A percentile compares a stretch with the other conserved stretches of the same genome.
Conservation (phyloP, 2,329 filamentous ascomycete genomes). For the Magnaporthiopsis rhizophila region DNA sequence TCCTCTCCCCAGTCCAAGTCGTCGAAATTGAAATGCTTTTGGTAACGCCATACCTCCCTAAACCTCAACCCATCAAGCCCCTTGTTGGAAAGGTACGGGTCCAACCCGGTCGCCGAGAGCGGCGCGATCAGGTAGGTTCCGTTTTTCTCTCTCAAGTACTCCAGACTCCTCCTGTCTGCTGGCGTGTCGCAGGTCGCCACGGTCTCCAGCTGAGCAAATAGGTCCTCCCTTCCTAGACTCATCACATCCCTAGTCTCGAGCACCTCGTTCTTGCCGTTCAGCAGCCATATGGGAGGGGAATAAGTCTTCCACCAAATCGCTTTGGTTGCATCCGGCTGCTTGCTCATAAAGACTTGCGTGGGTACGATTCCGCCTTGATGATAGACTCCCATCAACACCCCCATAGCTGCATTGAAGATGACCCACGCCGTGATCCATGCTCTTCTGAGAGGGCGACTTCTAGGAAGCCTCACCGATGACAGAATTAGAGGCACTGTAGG, state of each 20-base stretch:
- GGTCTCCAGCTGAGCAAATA: conserved; percentile 50
- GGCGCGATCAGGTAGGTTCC: conserved; percentile 68
- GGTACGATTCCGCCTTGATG: conserved; percentile 75
- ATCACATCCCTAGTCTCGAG: conserved; percentile 67
- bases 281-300: conserved; percentile 70
- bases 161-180: conserved; percentile 43
- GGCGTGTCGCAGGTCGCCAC: conserved; percentile 57
- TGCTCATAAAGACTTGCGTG: conserved; percentile 66
- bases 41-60: conserved; percentile 61
- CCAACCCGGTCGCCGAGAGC: conserved; percentile 61
- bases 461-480: conserved; percentile 62
- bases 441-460: conserved; percentile 37
- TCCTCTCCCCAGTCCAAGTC: conserved; percentile 74
- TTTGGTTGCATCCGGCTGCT: conserved; percentile 58
- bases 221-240: conserved; percentile 54
- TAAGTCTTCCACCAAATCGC: conserved; percentile 85
- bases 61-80: conserved; percentile 53
- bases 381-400: conserved; percentile 69
- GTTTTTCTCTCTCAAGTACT: conserved; percentile 52
- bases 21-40: conserved; percentile 65
- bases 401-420: conserved; percentile 59
- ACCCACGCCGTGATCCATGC: conserved; percentile 57
- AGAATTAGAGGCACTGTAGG: conserved; percentile 71
- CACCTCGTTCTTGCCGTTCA: conserved; percentile 67
- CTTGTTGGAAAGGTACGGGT: conserved; percentile 53